A percentile compares a stretch with the other conserved stretches of the same genome.
Conservation (phyloP, 2,329 filamentous ascomycete species). For the Paramyrothecium sp. region DNA sequence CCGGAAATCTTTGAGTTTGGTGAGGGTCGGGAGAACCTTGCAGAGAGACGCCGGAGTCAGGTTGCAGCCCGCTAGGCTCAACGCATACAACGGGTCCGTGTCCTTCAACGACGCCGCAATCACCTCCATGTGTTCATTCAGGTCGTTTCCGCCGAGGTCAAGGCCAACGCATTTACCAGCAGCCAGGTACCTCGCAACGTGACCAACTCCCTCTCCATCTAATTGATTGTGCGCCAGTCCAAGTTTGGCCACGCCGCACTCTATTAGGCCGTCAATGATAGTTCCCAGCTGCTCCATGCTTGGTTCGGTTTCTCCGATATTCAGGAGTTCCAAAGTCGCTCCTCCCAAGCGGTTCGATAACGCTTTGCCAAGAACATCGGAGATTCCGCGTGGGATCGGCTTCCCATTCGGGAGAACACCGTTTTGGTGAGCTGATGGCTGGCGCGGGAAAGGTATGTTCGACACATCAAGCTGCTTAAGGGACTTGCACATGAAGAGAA, state of each 20-base stretch:
- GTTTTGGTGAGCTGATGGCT: slow-evolving; percentile 25
- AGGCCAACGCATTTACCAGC: slow-evolving; percentile 81
- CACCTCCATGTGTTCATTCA: slow-evolving; percentile 52
- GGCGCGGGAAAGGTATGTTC: slow-evolving; percentile 71
- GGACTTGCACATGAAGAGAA: slow-evolving; percentile 85
- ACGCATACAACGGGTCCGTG: slow-evolving; percentile 66
- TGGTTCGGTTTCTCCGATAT: slow-evolving; percentile 77
- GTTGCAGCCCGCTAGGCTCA: slow-evolving; percentile 85
- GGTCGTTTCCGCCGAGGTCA: slow-evolving; percentile 83
- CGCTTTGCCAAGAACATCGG: slow-evolving; percentile 71
- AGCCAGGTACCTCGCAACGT: slow-evolving; percentile 74
- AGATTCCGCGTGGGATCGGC: slow-evolving; percentile 30
- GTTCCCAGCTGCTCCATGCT: slow-evolving; percentile 68
- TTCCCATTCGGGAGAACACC: slow-evolving; percentile 28
- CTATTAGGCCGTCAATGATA: slow-evolving; percentile 79
- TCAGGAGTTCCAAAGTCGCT: slow-evolving; percentile 74
- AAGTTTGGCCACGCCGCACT: slow-evolving; percentile 74
- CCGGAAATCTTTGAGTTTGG: slow-evolving; percentile 68
- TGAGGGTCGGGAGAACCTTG: slow-evolving; percentile 71
- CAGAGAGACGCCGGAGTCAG: slow-evolving; percentile 71
- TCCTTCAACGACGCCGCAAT: slow-evolving; percentile 53
- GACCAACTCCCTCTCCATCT: slow-evolving; percentile 68
- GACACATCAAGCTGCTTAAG: slow-evolving; percentile 86
- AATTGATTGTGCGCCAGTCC: slow-evolving; percentile 83
- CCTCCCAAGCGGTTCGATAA: slow-evolving; percentile 76